Evolutionary conservation across 306 rosid genomes (phyloP).

Genomic region (Pachyrhizus erosus): DNA sequence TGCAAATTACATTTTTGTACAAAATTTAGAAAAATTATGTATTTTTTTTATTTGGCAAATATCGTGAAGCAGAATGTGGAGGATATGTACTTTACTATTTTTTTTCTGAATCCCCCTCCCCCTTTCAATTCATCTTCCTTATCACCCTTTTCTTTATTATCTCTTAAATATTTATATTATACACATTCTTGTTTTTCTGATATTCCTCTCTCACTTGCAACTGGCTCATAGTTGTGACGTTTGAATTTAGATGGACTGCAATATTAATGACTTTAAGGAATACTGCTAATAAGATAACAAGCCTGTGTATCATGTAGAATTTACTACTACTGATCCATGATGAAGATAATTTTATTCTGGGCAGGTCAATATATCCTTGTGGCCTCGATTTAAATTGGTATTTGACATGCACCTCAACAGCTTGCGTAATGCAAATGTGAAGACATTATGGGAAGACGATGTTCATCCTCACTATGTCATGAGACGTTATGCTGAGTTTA

Average conservation of each 20-base stretch:
- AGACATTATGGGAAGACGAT: conserved; percentile 95
- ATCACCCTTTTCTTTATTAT: background rate
- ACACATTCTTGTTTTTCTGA: conserved; percentile 30
- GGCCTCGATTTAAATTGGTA: conserved; percentile 99
- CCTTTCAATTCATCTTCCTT: background rate
- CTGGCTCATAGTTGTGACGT: background rate
- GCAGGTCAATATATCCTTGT: conserved; percentile 88
- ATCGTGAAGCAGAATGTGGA: background rate
- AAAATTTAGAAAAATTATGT: background rate
- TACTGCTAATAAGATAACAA: background rate
- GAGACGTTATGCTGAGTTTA: conserved; percentile 98
- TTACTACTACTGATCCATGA: conserved; percentile 22
- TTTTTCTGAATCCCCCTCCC: background rate
- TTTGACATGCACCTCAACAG: conserved; percentile 97
- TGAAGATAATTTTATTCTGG: conserved; percentile 40
- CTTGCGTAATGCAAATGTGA: conserved; percentile 85
- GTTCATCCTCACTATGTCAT: conserved; percentile 98
- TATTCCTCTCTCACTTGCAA: background rate
- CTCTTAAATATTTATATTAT: background rate
- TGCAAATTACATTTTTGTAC: background rate
- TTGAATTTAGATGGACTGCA: background rate
- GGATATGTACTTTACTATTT: background rate
- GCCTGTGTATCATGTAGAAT: conserved; percentile 16
- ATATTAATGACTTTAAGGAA: conserved; percentile 28
- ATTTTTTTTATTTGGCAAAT: background rate